These are phyloP conservation scores for Mycena pura DNA, from an alignment of 768 basidiomycete species.

Conservation along the genomic window DNA sequence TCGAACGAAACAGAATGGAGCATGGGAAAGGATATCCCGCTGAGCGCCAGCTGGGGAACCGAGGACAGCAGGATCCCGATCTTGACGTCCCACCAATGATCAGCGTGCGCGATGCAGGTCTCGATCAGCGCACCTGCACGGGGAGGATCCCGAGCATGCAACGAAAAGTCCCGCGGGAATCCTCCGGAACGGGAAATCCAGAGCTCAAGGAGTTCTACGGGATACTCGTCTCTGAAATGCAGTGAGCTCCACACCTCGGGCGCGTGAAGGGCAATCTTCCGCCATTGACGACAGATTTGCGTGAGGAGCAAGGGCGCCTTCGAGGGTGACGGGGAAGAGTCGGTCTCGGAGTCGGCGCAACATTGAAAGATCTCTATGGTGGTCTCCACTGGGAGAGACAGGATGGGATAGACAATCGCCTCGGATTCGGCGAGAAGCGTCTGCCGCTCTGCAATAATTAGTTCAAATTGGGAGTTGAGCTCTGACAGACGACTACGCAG, in stretches of 20 bases:
- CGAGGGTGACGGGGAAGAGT: neutral
- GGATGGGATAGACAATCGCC: conserved; percentile 1
- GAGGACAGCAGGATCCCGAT: neutral
- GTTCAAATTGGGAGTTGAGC: neutral
- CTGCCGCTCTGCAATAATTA: neutral
- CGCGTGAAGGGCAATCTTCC: neutral
- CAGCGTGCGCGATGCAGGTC: neutral
- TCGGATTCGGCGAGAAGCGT: conserved; percentile 5
- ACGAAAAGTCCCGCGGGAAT: neutral
- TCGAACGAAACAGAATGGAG: neutral
- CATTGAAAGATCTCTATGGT: conserved; percentile 2
- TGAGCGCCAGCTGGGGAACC: neutral
- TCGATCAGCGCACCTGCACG: neutral
- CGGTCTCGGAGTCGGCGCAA: neutral
- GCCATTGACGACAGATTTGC: conserved; percentile 18
- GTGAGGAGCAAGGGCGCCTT: conserved; percentile 1
- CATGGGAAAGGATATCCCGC: neutral
- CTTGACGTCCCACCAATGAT: conserved; percentile 2
- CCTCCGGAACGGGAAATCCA: conserved; percentile 3
- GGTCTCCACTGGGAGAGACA: conserved; percentile 10
- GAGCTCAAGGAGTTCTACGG: neutral
- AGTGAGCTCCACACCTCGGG: conserved; percentile 2
- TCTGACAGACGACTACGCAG: neutral
- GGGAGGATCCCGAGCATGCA: neutral
- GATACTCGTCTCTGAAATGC: neutral